Evolutionary conservation across 1,139 yeast species (phyloP), one percentile per base, ranked within the genome.

Genomic region (Geotrichum citri-aurantii): DNA sequence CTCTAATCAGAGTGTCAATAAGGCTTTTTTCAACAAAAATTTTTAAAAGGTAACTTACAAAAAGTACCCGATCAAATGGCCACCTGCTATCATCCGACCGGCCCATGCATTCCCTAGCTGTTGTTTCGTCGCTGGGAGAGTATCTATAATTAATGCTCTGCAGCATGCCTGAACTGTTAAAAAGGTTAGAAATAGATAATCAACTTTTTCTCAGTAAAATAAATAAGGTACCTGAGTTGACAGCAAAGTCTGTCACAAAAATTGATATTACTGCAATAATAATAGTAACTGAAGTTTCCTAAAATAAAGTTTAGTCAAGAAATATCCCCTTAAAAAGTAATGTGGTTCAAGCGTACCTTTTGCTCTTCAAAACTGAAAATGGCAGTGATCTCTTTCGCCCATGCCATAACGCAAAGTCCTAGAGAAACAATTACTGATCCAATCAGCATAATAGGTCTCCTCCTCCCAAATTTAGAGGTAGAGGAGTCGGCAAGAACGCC

Each of bases 81-180:
- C 84, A 1, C 73, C 72, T 0, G 85, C 83, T 59, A 85, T 82
- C 79, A 85, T 81, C 53, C 88, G 70, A 2, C 89, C 87, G 0
- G 89, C 90, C 88, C 88, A 84, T 1, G 88, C 89, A 65, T 84
- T 84, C 21, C 86, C 85, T 4, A 71, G 65, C 59, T 80, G 81
- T 62, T 83, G 87, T 62, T 80, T 83, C 29, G 73, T 68, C 0
- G 80, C 71, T 0, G 85, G 81, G 10, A 82, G 78, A 56, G 79
- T 77, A 64, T 83, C 87, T 26, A 82, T 84, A 50, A 83, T 81
- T 33, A 82, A 73, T 0, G 87, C 85, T 14, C 87, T 72, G 14
- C 82, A 73, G n/a, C 84, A 77, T 0, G 86, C 84, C 65, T 82
- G 86, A 50, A 83, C 83, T 1, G 79, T 78, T 3, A 11, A n/a